Conservation (phyloP, 2,329 filamentous ascomycete species). For the Ophiostoma sp. region DNA sequence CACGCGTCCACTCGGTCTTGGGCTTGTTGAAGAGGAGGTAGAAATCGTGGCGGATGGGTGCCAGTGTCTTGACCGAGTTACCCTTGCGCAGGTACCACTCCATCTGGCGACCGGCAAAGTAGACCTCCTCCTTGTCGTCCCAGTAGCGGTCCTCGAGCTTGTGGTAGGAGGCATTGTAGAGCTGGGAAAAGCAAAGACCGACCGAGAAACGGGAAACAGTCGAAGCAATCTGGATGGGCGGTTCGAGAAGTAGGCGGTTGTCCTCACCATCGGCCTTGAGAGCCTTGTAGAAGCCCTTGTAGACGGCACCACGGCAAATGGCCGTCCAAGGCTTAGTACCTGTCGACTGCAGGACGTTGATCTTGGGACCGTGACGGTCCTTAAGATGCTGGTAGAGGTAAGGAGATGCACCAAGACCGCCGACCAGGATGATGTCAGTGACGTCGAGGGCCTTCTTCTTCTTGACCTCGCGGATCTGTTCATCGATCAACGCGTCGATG, state of each 20-base stretch:
- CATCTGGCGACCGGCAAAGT: constrained; percentile 25
- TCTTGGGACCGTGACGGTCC: constrained; percentile 41
- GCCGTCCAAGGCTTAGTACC: constrained; percentile 44
- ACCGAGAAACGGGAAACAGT: constrained; percentile 26
- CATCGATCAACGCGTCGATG: constrained; percentile 47
- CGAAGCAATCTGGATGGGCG: constrained; percentile 25
- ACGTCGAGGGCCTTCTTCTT: constrained; percentile 17
- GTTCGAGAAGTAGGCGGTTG: constrained; percentile 19
- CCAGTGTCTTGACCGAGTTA: constrained; percentile 22
- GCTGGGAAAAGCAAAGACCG: constrained; percentile 24
- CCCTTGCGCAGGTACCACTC: constrained; percentile 28
- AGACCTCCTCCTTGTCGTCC: constrained; percentile 25
- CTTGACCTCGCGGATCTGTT: constrained; percentile 25
- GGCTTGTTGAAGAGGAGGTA: constrained; percentile 21
- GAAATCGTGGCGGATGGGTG: constrained; percentile 25
- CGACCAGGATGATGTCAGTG: constrained; percentile 48
- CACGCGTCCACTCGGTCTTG: constrained; percentile 24
- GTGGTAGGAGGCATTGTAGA: constrained; percentile 19
- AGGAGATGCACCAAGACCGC: constrained; percentile 50
- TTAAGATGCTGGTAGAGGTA: constrained; percentile 47
- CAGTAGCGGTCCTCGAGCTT: constrained; percentile 23
- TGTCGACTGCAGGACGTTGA: constrained; percentile 49
- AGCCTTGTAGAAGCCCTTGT: constrained; percentile 39
- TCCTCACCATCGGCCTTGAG: constrained; percentile 11
- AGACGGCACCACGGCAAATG: constrained; percentile 53